A percentile compares a stretch with the other conserved stretches of the same genome.
These are phyloP conservation scores for Penicillium canariense DNA, from an alignment of 495 filamentous ascomycete genomes.

Conservation along the genomic window DNA sequence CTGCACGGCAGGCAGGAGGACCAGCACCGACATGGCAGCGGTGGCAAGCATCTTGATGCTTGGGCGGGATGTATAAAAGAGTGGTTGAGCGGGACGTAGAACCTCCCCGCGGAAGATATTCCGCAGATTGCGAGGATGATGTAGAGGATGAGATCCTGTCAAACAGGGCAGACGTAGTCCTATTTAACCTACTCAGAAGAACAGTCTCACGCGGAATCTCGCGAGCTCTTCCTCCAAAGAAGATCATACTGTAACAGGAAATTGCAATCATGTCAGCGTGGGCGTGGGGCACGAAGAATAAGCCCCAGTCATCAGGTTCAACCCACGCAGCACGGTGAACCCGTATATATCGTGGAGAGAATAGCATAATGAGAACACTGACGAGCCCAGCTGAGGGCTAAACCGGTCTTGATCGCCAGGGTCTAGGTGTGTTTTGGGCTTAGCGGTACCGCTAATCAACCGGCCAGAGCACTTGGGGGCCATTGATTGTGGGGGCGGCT, in stretches of 20 bases:
- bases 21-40: slow-evolving; percentile 4
- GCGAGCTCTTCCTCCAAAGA: too few relatives aligned
- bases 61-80: neutral
- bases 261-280: neutral
- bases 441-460: neutral
- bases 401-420: slow-evolving; percentile 1
- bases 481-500: neutral
- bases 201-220: neutral
- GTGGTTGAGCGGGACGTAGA: neutral
- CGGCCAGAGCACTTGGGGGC: too few relatives aligned
- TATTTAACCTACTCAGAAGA: neutral
- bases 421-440: neutral
- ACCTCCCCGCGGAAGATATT: neutral
- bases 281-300: too few relatives aligned
- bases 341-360: too few relatives aligned
- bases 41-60: slow-evolving; percentile 7
- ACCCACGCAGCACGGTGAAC: too few relatives aligned
- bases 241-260: neutral
- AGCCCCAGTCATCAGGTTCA: too few relatives aligned
- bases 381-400: neutral
- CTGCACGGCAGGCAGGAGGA: slow-evolving; percentile 9
- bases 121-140: neutral
- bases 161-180: neutral
- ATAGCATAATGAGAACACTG: too few relatives aligned
- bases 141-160: neutral